phyloP scores from a whole-genome alignment of 2,329 filamentous ascomycete genomes.

The Phoma sp. region DNA sequence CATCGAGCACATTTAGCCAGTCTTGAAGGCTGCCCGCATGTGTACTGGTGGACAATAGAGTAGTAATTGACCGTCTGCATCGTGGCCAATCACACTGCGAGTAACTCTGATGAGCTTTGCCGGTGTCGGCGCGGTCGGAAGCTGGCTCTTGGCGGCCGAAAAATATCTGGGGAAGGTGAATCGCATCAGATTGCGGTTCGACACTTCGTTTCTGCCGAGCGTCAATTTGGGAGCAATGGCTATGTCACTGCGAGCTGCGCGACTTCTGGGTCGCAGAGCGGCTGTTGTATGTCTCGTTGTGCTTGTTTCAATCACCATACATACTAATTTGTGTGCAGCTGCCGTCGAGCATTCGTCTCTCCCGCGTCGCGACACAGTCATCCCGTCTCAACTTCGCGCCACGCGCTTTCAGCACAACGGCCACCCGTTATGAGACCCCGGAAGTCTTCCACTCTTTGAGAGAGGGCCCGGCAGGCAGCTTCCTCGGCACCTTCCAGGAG shows the following conservation, averaged over 20 bases:
- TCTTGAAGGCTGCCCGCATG: slow-evolving; percentile 14
- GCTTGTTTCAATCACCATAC: not conserved
- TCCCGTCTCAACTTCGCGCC: slow-evolving; percentile 31
- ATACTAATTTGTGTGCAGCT: slow-evolving; percentile 33
- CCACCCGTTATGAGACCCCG: slow-evolving; percentile 32
- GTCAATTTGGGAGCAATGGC: slow-evolving; percentile 40
- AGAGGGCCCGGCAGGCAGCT: slow-evolving; percentile 67
- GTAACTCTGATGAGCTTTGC: slow-evolving; percentile 40
- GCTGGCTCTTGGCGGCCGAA: slow-evolving; percentile 30
- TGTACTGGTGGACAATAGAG: slow-evolving; percentile 25
- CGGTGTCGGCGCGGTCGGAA: slow-evolving; percentile 39
- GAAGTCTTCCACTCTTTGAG: slow-evolving; percentile 68
- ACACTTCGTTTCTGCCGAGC: slow-evolving; percentile 25
- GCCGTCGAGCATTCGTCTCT: slow-evolving; percentile 35
- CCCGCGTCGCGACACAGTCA: slow-evolving; percentile 34
- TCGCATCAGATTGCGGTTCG: slow-evolving; percentile 22
- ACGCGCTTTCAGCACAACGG: slow-evolving; percentile 37
- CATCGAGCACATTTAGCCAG: slow-evolving; percentile 6
- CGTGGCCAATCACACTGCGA: slow-evolving; percentile 35
- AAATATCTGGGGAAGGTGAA: slow-evolving; percentile 33
- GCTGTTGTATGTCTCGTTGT: slow-evolving; percentile 34
- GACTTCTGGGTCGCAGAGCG: slow-evolving; percentile 41
- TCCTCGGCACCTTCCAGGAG: slow-evolving; percentile 73
- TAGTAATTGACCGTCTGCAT: slow-evolving; percentile 28
- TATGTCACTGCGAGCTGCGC: slow-evolving; percentile 47